phyloP scores from a whole-genome alignment of 768 basidiomycete genomes.

The Termitomyces sp. region DNA sequence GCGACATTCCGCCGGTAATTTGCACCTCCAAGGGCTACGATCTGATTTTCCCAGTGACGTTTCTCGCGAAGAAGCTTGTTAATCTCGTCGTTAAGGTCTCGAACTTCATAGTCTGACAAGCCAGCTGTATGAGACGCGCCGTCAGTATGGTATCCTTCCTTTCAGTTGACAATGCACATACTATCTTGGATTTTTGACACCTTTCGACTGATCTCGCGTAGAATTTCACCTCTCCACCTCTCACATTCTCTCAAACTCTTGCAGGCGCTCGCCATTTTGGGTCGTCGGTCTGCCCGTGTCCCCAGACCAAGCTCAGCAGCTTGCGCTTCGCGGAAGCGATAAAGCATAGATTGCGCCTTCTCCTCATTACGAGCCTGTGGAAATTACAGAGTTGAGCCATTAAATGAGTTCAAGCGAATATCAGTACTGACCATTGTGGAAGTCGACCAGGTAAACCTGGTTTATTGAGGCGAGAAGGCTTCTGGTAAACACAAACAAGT shows the following conservation, averaged over 20 bases:
- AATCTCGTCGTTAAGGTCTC: slow-evolving; percentile 96
- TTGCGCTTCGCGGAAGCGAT: slow-evolving; percentile 95
- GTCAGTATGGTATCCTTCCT: background rate
- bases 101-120: slow-evolving; percentile 90
- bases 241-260: slow-evolving; percentile 93
- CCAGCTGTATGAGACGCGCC: slow-evolving; percentile 52
- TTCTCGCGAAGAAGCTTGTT: slow-evolving; percentile 95
- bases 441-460: background rate
- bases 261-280: slow-evolving; percentile 87
- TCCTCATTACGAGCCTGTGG: slow-evolving; percentile 93
- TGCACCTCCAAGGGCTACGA: slow-evolving; percentile 91
- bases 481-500: background rate
- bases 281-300: slow-evolving; percentile 77
- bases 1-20: slow-evolving; percentile 93
- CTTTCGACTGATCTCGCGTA: slow-evolving; percentile 92
- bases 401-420: background rate
- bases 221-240: slow-evolving; percentile 91
- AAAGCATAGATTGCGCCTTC: slow-evolving; percentile 39
- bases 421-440: background rate
- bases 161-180: background rate
- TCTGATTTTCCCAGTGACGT: slow-evolving; percentile 96
- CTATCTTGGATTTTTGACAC: slow-evolving; percentile 95
- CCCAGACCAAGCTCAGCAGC: slow-evolving; percentile 92
- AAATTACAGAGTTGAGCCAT: background rate
- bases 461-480: background rate